A percentile compares a stretch with the other conserved stretches of the same genome.
Evolutionary conservation across 2,329 filamentous ascomycete species (phyloP).

Genomic region (Fusarium neocosmosporiellum): DNA sequence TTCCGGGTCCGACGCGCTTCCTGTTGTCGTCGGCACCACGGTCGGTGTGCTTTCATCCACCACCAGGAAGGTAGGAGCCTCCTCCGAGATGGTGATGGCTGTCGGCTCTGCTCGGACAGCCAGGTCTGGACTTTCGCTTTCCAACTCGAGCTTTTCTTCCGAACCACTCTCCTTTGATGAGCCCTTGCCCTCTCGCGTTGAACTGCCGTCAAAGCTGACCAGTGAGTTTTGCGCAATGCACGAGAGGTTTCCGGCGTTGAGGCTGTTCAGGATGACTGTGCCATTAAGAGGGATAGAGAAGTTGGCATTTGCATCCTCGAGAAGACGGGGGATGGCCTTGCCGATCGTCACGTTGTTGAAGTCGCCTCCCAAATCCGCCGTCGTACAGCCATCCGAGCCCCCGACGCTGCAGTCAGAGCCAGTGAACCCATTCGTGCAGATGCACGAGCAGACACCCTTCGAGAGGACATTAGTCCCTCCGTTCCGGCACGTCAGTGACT

Average conservation of each 20-base stretch:
- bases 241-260: conserved; percentile 79
- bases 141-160: conserved; percentile 26
- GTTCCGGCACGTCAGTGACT: conserved; percentile 76
- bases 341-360: conserved; percentile 82
- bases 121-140: conserved; percentile 9
- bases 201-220: conserved; percentile 79
- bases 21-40: conserved; percentile 19
- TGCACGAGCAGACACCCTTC: conserved; percentile 79
- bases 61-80: conserved; percentile 33
- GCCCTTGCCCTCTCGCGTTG: conserved; percentile 49
- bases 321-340: conserved; percentile 78
- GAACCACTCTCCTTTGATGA: conserved; percentile 42
- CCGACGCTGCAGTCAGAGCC: conserved; percentile 62
- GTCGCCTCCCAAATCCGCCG: conserved; percentile 56
- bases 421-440: conserved; percentile 90
- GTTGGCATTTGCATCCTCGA: conserved; percentile 71
- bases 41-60: conserved; percentile 37
- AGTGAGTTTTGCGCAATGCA: conserved; percentile 89
- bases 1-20: conserved; percentile 8
- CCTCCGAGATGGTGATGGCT: conserved; percentile 34
- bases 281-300: conserved; percentile 82
- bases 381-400: conserved; percentile 64
- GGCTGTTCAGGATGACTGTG: conserved; percentile 76
- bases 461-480: conserved; percentile 81
- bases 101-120: conserved; percentile 22